phyloP scores from a whole-genome alignment of 2,329 filamentous ascomycete genomes.

The Hawksworthiomyces lignivorus region DNA sequence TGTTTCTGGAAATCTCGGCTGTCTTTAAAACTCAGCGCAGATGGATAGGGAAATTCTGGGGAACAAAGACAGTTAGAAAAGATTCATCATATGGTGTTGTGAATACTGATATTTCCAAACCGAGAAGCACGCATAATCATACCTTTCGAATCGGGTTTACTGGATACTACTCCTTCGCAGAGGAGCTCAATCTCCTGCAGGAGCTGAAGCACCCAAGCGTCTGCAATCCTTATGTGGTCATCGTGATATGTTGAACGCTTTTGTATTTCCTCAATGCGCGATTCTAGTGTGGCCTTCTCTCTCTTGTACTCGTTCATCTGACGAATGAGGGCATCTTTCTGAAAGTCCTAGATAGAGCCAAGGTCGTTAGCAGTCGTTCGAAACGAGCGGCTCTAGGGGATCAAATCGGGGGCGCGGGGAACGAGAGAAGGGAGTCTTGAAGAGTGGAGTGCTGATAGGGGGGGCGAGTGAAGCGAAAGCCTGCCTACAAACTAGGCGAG shows the following conservation, averaged over 20 bases:
- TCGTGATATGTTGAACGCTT: constrained; percentile 77
- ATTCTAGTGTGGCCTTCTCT: constrained; percentile 74
- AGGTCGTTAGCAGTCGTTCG: constrained; percentile 19
- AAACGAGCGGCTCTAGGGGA: constrained; percentile 6
- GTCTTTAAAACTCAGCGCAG: constrained; percentile 54
- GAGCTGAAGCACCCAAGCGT: constrained; percentile 87
- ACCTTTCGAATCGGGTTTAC: constrained; percentile 35
- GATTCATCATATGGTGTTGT: not conserved
- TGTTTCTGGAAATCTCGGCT: constrained; percentile 72
- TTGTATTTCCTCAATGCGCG: constrained; percentile 70
- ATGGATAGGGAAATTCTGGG: constrained; percentile 48
- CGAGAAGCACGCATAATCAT: too few species aligned
- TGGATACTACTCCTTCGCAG: constrained; percentile 42
- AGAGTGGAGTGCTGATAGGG: too few species aligned
- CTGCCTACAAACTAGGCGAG: too few species aligned
- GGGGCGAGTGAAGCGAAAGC: too few species aligned
- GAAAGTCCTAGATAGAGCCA: constrained; percentile 63
- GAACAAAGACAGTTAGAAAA: not conserved
- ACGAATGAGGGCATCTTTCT: constrained; percentile 93
- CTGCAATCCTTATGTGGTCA: constrained; percentile 83
- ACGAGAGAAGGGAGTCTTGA: too few species aligned
- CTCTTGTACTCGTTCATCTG: constrained; percentile 98
- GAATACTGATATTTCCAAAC: too few species aligned
- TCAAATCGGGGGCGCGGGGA: too few species aligned
- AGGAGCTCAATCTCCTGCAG: constrained; percentile 57